These are phyloP conservation scores for Scedosporium dehoogii DNA, from an alignment of 2,329 filamentous ascomycete genomes.

Conservation along the genomic window DNA sequence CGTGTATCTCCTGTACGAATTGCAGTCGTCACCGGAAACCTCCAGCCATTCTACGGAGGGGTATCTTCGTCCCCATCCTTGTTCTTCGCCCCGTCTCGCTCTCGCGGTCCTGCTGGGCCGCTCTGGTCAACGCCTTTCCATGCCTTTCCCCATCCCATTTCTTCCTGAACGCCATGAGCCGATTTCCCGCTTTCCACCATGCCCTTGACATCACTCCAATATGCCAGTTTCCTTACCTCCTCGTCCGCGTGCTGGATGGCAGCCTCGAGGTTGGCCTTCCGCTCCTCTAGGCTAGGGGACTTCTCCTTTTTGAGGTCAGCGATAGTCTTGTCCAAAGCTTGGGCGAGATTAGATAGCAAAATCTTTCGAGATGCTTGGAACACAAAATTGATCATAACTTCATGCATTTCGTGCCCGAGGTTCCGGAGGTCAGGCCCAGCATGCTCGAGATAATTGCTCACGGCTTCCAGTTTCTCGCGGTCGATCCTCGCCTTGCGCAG, in stretches of 20 bases:
- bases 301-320: slow-evolving; percentile 27
- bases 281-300: slow-evolving; percentile 22
- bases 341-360: slow-evolving; percentile 60
- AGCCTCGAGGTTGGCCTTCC: slow-evolving; percentile 59
- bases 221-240: slow-evolving; percentile 72
- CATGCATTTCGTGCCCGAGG: slow-evolving; percentile 66
- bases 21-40: neutral
- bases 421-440: slow-evolving; percentile 67
- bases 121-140: slow-evolving; percentile 46
- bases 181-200: slow-evolving; percentile 48
- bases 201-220: slow-evolving; percentile 75
- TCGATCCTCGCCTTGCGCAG: slow-evolving; percentile 69
- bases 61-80: neutral
- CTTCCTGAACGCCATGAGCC: slow-evolving; percentile 29
- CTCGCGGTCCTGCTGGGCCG: slow-evolving; percentile 30
- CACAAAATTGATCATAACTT: slow-evolving; percentile 77
- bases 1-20: neutral
- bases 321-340: slow-evolving; percentile 38
- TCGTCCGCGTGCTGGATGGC: slow-evolving; percentile 69
- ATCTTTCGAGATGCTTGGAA: slow-evolving; percentile 81
- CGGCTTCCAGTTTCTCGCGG: slow-evolving; percentile 77
- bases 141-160: slow-evolving; percentile 28
- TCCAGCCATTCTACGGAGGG: neutral
- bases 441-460: slow-evolving; percentile 72
- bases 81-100: neutral